These are phyloP conservation scores for Pharnaceum exiguum DNA, from an alignment of 148 eudicot genomes.

Conservation along the genomic window DNA sequence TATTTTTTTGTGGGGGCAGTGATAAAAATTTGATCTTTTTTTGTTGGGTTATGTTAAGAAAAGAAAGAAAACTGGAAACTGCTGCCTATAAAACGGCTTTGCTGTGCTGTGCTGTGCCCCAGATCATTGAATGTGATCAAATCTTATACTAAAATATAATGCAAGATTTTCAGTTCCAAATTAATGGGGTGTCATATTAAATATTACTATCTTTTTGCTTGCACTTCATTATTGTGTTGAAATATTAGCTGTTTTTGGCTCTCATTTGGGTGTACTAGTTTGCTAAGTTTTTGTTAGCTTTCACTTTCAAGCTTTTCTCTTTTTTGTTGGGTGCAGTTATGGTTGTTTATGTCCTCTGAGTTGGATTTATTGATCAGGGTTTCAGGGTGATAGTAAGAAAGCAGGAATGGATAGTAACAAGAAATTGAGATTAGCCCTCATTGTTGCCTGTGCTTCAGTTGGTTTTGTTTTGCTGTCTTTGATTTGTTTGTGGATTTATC, in stretches of 20 bases:
- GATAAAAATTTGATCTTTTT: no score
- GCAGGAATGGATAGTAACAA: conserved; percentile 33
- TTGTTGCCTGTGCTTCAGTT: conserved; percentile 45
- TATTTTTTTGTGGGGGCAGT: no score
- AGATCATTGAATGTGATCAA: conserved; percentile 21
- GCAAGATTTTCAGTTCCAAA: conserved; percentile 7
- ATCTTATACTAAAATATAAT: background rate
- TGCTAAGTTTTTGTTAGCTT: background rate
- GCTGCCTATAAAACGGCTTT: no score
- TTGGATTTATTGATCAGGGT: conserved; percentile 31
- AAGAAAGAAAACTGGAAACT: background rate
- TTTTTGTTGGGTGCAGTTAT: conserved; percentile 6
- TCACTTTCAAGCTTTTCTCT: background rate
- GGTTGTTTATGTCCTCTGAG: background rate
- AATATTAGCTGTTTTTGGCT: conserved; percentile 5
- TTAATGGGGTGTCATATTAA: conserved; percentile 12
- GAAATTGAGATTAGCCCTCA: conserved; percentile 35
- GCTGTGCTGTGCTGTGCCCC: conserved; percentile 9
- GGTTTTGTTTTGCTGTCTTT: conserved; percentile 37
- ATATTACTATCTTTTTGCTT: conserved; percentile 7
- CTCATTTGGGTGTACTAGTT: background rate
- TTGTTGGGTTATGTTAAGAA: background rate
- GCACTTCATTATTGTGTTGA: background rate
- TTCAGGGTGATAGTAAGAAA: conserved; percentile 17
- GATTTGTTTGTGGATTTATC: conserved; percentile 45